These are phyloP conservation scores for Penicillium sp. DNA, from an alignment of 2,329 filamentous ascomycete species.

Conservation along the genomic window DNA sequence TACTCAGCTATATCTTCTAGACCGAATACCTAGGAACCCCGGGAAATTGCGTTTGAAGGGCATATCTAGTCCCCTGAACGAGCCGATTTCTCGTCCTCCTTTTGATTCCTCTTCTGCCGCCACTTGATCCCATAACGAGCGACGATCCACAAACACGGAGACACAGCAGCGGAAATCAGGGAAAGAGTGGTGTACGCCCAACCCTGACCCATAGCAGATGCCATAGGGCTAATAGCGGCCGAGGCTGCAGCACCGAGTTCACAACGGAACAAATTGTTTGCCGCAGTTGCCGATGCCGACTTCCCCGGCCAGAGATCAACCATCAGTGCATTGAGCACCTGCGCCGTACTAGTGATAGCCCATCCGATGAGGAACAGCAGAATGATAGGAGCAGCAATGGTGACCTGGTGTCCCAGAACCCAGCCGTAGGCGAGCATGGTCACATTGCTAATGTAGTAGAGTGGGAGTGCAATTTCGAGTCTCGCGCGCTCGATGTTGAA, in stretches of 20 bases:
- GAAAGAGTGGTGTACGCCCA: conserved; percentile 44
- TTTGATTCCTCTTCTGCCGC: conserved; percentile 21
- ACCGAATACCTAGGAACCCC: too few relatives aligned
- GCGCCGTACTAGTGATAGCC: conserved; percentile 35
- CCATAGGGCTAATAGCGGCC: conserved; percentile 41
- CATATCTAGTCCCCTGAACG: background rate
- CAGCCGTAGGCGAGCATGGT: conserved; percentile 37
- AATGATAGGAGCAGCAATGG: conserved; percentile 34
- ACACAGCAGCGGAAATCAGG: conserved; percentile 25
- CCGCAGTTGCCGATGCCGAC: conserved; percentile 40
- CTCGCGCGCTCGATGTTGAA: conserved; percentile 50
- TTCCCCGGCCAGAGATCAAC: conserved; percentile 41
- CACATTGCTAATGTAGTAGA: conserved; percentile 27
- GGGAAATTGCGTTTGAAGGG: too few relatives aligned
- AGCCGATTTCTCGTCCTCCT: conserved; percentile 7
- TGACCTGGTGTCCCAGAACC: conserved; percentile 31
- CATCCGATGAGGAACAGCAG: conserved; percentile 36
- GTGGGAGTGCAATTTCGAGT: conserved; percentile 34
- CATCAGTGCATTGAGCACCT: conserved; percentile 45
- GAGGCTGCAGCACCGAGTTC: conserved; percentile 39
- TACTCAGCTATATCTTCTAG: background rate
- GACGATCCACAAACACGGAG: conserved; percentile 27
- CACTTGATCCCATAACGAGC: conserved; percentile 29
- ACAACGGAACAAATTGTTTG: conserved; percentile 43
- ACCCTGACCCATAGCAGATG: conserved; percentile 37